Evolutionary conservation across 352 stramenopile species (phyloP).

Genomic region (Pythium oligandrum): DNA sequence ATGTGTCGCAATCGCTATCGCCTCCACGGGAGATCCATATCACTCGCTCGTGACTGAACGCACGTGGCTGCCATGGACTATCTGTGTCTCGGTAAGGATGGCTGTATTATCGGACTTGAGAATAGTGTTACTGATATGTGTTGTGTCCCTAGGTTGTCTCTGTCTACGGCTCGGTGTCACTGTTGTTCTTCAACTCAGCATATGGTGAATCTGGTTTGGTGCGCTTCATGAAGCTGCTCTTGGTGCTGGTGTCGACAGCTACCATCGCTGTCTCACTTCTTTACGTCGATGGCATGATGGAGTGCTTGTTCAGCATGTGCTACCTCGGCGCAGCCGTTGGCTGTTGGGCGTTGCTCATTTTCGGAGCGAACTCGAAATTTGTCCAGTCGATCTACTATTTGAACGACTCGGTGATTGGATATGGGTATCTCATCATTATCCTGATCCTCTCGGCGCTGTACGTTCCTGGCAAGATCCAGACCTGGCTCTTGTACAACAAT

Average conservation of each 20-base stretch:
- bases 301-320: constrained; percentile 85
- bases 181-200: constrained; percentile 26
- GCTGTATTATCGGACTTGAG: background rate
- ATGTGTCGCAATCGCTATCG: constrained; percentile 71
- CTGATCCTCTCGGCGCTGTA: constrained; percentile 77
- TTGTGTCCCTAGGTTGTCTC: constrained; percentile 3
- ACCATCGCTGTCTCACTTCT: constrained; percentile 10
- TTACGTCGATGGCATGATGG: constrained; percentile 69
- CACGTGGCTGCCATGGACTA: constrained; percentile 28
- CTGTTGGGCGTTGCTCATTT: constrained; percentile 54
- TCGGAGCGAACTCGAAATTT: constrained; percentile 70
- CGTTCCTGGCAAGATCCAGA: constrained; percentile 87
- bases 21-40: constrained; percentile 38
- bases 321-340: constrained; percentile 77
- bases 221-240: constrained; percentile 33
- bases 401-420: constrained; percentile 88
- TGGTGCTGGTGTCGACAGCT: constrained; percentile 39
- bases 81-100: constrained; percentile 21
- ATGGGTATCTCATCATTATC: constrained; percentile 86
- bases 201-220: constrained; percentile 30
- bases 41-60: constrained; percentile 23
- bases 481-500: constrained; percentile 94
- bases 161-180: constrained; percentile 24
- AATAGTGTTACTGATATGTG: background rate
- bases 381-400: constrained; percentile 87